phyloP scores from a whole-genome alignment of 768 basidiomycete genomes.

The Leccinum uliginosum region DNA sequence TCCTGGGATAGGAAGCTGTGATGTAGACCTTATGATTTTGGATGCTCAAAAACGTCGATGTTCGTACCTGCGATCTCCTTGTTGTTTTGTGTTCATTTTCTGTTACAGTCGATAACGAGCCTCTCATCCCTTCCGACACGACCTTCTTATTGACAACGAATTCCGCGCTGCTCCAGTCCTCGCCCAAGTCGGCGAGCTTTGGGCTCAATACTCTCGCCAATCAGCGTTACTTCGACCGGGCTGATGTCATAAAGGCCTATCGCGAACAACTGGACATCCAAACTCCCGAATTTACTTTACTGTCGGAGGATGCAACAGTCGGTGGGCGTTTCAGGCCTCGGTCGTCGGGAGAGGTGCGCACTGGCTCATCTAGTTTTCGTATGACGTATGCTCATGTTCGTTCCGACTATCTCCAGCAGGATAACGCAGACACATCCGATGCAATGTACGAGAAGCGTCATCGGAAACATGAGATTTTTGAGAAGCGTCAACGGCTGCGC shows the following conservation, averaged over 20 bases:
- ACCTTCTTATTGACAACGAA: slow-evolving; percentile 74
- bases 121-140: slow-evolving; percentile 62
- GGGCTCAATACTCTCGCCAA: slow-evolving; percentile 56
- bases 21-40: slow-evolving; percentile 78
- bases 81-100: slow-evolving; percentile 18
- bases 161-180: slow-evolving; percentile 44
- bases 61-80: slow-evolving; percentile 36
- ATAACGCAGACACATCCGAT: slow-evolving; percentile 69
- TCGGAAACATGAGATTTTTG: slow-evolving; percentile 80
- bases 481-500: slow-evolving; percentile 78
- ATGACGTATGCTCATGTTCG: slow-evolving; percentile 7
- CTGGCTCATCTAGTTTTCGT: neutral
- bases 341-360: slow-evolving; percentile 64
- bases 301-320: slow-evolving; percentile 48
- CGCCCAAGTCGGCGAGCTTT: slow-evolving; percentile 32
- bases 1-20: slow-evolving; percentile 73
- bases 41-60: slow-evolving; percentile 76
- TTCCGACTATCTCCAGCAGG: slow-evolving; percentile 32
- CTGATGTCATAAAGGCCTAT: slow-evolving; percentile 70
- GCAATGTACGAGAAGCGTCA: slow-evolving; percentile 78
- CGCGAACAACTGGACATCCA: slow-evolving; percentile 69
- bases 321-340: slow-evolving; percentile 71
- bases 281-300: slow-evolving; percentile 62
- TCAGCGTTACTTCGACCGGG: slow-evolving; percentile 72
- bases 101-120: slow-evolving; percentile 60